A percentile compares a stretch with the other conserved stretches of the same genome.
phyloP scores from a whole-genome alignment of 129 eudicot species.

The Chrysanthemum lavandulifolium region DNA sequence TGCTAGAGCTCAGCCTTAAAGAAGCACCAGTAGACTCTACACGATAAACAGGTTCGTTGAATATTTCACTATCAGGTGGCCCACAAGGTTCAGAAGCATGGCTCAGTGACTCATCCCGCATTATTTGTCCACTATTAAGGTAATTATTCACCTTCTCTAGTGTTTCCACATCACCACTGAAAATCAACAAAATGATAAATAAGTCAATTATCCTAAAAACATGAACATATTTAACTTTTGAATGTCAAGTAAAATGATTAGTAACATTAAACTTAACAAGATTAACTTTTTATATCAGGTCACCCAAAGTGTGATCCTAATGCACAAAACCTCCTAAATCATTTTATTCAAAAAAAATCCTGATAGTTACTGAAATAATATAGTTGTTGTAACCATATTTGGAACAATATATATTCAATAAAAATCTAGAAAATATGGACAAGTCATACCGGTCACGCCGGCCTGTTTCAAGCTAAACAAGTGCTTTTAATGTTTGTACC shows the following conservation, averaged over 20 bases:
- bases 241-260: background rate
- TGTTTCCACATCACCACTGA: conserved; percentile 57
- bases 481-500: conserved; percentile 34
- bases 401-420: background rate
- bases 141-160: conserved; percentile 43
- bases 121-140: conserved; percentile 59
- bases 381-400: too few relatives aligned
- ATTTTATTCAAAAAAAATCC: too few relatives aligned
- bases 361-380: too few relatives aligned
- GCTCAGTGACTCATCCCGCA: conserved; percentile 64
- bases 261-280: background rate
- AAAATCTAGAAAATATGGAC: background rate
- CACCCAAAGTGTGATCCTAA: too few relatives aligned
- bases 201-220: background rate
- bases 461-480: background rate
- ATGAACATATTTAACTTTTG: background rate
- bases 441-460: background rate
- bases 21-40: conserved; percentile 78
- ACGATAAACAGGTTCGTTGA: conserved; percentile 41
- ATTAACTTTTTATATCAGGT: too few relatives aligned
- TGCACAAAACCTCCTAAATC: too few relatives aligned
- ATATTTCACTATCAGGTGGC: conserved; percentile 42
- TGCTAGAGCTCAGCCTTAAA: conserved; percentile 67
- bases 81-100: conserved; percentile 75
- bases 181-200: conserved; percentile 17